Percentiles rank a stretch among this genome's conserved stretches.
Conservation (phyloP, 495 filamentous ascomycete species). For the Cenococcum geophilum region DNA sequence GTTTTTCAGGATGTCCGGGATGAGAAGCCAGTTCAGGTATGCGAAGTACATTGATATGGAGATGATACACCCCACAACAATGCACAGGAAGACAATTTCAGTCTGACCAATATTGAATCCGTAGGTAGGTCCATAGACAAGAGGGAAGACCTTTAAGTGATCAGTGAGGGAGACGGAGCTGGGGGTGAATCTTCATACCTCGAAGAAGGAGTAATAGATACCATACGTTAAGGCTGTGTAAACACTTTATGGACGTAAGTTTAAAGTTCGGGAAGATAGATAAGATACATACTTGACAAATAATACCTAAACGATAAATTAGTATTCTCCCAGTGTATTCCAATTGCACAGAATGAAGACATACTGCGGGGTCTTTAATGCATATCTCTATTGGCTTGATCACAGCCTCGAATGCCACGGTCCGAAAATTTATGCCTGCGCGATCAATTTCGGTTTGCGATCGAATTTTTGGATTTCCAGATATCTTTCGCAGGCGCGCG, state of each 20-base stretch:
- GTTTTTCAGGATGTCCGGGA: conserved; percentile 44
- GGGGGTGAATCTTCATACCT: conserved; percentile 30
- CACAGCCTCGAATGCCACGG: conserved; percentile 48
- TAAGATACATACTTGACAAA: background rate
- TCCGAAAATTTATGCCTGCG: conserved; percentile 38
- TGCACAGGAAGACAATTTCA: conserved; percentile 57
- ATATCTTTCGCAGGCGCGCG: conserved; percentile 42
- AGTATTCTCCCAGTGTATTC: background rate
- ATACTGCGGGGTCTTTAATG: conserved; percentile 50
- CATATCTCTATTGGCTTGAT: conserved; percentile 57
- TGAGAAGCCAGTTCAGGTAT: conserved; percentile 47
- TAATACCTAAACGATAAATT: background rate
- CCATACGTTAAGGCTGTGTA: conserved; percentile 58
- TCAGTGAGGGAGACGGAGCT: background rate
- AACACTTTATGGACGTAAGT: conserved; percentile 19
- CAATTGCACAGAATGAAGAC: background rate
- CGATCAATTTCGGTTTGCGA: conserved; percentile 34
- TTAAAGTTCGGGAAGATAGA: background rate
- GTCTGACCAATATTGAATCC: conserved; percentile 53
- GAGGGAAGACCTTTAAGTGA: conserved; percentile 47
- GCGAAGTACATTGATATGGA: conserved; percentile 46
- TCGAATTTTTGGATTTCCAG: conserved; percentile 30
- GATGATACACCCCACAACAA: conserved; percentile 51
- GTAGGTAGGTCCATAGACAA: conserved; percentile 57
- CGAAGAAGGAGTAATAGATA: conserved; percentile 64